Conservation (phyloP, 2,329 filamentous ascomycete species). For the Penicillium sp. region DNA sequence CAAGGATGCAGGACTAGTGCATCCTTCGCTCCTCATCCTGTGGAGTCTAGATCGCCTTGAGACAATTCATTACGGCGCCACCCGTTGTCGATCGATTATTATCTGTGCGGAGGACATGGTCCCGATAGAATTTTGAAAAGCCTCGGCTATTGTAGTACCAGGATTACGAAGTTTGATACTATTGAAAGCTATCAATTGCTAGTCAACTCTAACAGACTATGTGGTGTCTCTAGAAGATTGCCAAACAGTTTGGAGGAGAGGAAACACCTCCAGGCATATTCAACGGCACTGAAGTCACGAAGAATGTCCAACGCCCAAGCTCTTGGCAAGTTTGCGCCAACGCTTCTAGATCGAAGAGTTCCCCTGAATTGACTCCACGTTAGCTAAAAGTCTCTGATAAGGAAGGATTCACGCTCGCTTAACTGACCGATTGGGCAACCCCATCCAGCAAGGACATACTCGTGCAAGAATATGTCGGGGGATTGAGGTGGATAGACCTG, state of each 20-base stretch:
- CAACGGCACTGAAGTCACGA: slow-evolving; percentile 56
- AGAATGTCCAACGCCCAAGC: slow-evolving; percentile 56
- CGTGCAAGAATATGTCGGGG: slow-evolving; percentile 51
- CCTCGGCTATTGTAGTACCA: background rate
- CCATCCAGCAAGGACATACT: slow-evolving; percentile 59
- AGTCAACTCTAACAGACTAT: background rate
- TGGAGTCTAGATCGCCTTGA: background rate
- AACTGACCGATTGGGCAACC: slow-evolving; percentile 56
- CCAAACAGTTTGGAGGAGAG: slow-evolving; percentile 54
- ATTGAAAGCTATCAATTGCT: background rate
- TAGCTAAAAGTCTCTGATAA: slow-evolving; percentile 7
- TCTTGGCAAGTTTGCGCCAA: slow-evolving; percentile 46
- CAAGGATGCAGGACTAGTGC: background rate
- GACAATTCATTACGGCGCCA: background rate
- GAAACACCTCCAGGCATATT: slow-evolving; percentile 57
- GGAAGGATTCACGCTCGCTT: background rate
- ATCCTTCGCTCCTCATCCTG: background rate
- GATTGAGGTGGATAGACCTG: slow-evolving; percentile 52
- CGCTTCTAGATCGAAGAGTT: slow-evolving; percentile 55
- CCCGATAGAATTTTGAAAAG: background rate
- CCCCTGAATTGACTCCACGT: slow-evolving; percentile 39
- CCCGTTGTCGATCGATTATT: background rate
- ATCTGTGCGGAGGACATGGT: background rate
- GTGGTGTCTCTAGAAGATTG: slow-evolving; percentile 47
- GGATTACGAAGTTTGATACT: background rate